phyloP scores from a whole-genome alignment of 2,329 filamentous ascomycete species.

The Penicillium sp. region DNA sequence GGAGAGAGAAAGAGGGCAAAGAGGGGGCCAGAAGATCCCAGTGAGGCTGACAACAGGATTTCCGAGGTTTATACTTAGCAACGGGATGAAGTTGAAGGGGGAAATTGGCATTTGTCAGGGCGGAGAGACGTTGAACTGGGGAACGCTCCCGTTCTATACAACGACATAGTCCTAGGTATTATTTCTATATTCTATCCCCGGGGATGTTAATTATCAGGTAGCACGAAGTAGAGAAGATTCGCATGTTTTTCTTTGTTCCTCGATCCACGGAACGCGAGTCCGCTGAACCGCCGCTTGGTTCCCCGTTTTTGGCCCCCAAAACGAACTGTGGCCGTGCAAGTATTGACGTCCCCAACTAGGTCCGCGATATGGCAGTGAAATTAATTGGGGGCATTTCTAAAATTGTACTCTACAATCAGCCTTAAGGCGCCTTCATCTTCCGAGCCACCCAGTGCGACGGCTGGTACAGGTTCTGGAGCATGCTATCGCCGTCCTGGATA shows the following conservation, averaged over 20 bases:
- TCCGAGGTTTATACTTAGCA: neutral
- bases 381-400: neutral
- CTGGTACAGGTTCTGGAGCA: slow-evolving; percentile 79
- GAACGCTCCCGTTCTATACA: neutral
- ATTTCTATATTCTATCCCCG: neutral
- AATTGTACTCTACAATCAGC: neutral
- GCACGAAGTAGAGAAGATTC: neutral
- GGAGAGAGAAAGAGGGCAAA: slow-evolving; percentile 6
- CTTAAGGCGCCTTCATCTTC: slow-evolving; percentile 49
- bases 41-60: slow-evolving; percentile 6
- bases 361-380: neutral
- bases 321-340: neutral
- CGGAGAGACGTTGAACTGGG: slow-evolving; percentile 1
- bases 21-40: slow-evolving; percentile 7
- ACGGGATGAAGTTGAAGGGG: slow-evolving; percentile 1
- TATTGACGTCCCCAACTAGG: too few relatives aligned
- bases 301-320: slow-evolving; percentile 1
- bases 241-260: neutral
- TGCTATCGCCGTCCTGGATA: slow-evolving; percentile 78
- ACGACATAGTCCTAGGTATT: neutral
- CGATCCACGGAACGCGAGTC: neutral
- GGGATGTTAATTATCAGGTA: too few relatives aligned
- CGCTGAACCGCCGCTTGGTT: neutral
- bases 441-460: slow-evolving; percentile 83
- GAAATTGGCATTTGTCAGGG: slow-evolving; percentile 6